Evolutionary conservation across 768 basidiomycete genomes (phyloP).

Genomic region (Nevesoporus exiguus): DNA sequence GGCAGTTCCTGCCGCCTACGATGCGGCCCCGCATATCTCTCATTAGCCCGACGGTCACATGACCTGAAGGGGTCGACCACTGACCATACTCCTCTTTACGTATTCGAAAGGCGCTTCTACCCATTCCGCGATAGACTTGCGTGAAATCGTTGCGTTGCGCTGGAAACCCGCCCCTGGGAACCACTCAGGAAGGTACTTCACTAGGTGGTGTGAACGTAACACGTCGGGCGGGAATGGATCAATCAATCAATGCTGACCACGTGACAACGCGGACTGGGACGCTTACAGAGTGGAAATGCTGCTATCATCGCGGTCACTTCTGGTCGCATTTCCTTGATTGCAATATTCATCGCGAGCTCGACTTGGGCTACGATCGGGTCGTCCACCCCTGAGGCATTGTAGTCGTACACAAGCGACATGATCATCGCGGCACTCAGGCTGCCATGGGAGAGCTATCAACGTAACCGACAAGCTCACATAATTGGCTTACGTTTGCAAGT

Average conservation of each 20-base stretch:
- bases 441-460: neutral
- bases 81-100: conserved; percentile 21
- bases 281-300: conserved; percentile 20
- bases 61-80: neutral
- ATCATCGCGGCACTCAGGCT: conserved; percentile 22
- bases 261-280: neutral
- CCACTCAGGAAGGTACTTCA: conserved; percentile 22
- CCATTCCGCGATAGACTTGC: conserved; percentile 4
- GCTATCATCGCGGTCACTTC: conserved; percentile 15
- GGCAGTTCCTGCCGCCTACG: conserved; percentile 19
- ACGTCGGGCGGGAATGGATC: neutral
- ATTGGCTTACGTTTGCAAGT: conserved; percentile 22
- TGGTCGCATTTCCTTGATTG: conserved; percentile 14
- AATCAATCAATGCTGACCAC: neutral
- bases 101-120: conserved; percentile 24
- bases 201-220: conserved; percentile 1
- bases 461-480: neutral
- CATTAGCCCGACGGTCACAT: neutral
- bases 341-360: conserved; percentile 7
- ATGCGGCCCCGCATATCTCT: neutral
- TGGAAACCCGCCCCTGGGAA: conserved; percentile 23
- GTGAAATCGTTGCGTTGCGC: conserved; percentile 12
- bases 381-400: conserved; percentile 11
- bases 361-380: conserved; percentile 22
- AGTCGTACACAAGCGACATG: conserved; percentile 26